Conservation (phyloP, 2,329 filamentous ascomycete genomes). For the Coniosporium tulheliwenetii region DNA sequence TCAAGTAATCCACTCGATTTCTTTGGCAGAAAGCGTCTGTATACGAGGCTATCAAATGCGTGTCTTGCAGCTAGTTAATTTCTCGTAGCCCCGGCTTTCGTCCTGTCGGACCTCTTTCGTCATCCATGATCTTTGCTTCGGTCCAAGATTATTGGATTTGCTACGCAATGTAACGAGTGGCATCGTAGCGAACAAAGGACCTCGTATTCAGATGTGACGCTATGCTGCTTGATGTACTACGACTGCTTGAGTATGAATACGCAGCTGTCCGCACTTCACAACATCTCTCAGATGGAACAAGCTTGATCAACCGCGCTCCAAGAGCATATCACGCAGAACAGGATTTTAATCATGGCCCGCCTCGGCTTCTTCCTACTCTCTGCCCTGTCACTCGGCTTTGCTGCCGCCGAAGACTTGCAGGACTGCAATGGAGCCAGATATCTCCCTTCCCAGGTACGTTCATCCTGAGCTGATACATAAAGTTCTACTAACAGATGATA, state of each 20-base stretch:
- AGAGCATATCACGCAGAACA: background rate
- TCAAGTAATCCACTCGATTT: no score
- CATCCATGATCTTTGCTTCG: background rate
- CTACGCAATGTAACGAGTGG: background rate
- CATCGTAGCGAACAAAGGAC: background rate
- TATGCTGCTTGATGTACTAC: background rate
- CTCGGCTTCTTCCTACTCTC: background rate
- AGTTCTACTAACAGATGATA: background rate
- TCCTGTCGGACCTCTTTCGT: background rate
- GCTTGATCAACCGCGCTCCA: background rate
- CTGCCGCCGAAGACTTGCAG: slow-evolving; percentile 1
- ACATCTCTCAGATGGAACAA: background rate
- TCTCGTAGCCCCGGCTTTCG: no score
- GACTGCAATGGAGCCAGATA: slow-evolving; percentile 4
- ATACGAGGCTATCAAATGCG: no score
- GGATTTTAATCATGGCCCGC: background rate
- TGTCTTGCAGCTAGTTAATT: no score
- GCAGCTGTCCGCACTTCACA: background rate
- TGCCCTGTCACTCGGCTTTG: background rate
- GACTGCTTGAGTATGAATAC: background rate
- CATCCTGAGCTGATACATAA: background rate
- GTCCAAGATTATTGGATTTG: background rate
- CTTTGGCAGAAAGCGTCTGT: no score
- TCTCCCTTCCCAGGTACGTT: slow-evolving; percentile 1
- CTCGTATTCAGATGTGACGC: background rate